phyloP scores from a whole-genome alignment of 768 basidiomycete species.

The Tulasnella sp. region DNA sequence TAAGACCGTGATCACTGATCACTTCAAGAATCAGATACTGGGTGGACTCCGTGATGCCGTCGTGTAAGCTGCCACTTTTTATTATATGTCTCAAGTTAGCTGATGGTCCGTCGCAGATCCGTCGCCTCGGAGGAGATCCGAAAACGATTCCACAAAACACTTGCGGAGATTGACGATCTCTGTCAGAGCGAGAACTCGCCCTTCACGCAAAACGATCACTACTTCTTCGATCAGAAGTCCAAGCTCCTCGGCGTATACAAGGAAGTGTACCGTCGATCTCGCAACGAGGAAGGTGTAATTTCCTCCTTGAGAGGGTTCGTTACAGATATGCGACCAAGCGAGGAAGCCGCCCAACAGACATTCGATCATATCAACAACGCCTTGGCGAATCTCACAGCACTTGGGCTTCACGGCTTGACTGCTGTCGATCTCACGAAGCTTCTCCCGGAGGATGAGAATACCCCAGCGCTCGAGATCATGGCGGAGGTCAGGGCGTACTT shows the following conservation, averaged over 20 bases:
- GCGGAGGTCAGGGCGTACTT: slow-evolving; percentile 19
- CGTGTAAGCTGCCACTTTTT: slow-evolving; percentile 13
- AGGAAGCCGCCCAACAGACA: too few relatives aligned
- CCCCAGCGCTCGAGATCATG: slow-evolving; percentile 17
- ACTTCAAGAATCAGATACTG: neutral
- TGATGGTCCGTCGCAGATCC: neutral
- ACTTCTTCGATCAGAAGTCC: slow-evolving; percentile 3
- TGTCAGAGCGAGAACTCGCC: neutral
- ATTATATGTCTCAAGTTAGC: slow-evolving; percentile 28
- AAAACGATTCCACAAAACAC: neutral
- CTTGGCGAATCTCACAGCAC: neutral
- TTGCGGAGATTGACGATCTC: neutral
- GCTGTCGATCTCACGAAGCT: slow-evolving; percentile 9
- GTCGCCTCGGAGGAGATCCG: neutral
- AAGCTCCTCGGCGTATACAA: slow-evolving; percentile 8
- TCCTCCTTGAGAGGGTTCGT: neutral
- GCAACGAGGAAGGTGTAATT: neutral
- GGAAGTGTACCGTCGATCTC: slow-evolving; percentile 2
- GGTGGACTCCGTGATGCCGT: slow-evolving; percentile 5
- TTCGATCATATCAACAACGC: neutral
- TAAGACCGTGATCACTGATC: neutral
- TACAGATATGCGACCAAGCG: neutral
- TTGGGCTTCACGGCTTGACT: slow-evolving; percentile 42
- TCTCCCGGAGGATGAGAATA: slow-evolving; percentile 3
- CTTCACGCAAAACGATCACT: slow-evolving; percentile 12